Conservation (phyloP, 2,329 filamentous ascomycete genomes). For the Drechslerella coelobrocha region DNA sequence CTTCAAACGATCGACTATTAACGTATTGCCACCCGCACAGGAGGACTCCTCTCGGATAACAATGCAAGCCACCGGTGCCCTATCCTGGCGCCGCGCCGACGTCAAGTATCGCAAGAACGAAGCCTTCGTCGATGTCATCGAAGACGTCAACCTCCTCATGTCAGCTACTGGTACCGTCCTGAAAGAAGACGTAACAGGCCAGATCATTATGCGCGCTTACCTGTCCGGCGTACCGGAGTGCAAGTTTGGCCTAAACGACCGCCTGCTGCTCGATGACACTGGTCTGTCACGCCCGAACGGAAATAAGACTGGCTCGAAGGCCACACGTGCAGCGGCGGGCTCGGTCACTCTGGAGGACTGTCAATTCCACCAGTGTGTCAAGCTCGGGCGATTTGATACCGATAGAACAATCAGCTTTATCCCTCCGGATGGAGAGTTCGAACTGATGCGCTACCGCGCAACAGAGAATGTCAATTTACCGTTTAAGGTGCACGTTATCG, state of each 20-base stretch:
- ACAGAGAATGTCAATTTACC: slow-evolving; percentile 98
- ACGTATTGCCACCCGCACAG: slow-evolving; percentile 44
- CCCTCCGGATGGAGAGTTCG: slow-evolving; percentile 95
- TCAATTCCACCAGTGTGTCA: slow-evolving; percentile 98
- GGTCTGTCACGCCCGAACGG: slow-evolving; percentile 73
- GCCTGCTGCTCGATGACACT: slow-evolving; percentile 84
- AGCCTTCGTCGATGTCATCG: slow-evolving; percentile 98
- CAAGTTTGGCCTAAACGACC: slow-evolving; percentile 97
- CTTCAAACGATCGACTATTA: background rate
- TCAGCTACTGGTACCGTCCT: slow-evolving; percentile 92
- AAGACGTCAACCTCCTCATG: slow-evolving; percentile 98
- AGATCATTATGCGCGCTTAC: slow-evolving; percentile 98
- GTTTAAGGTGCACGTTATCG: slow-evolving; percentile 98
- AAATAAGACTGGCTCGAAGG: slow-evolving; percentile 78
- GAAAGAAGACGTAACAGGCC: slow-evolving; percentile 92
- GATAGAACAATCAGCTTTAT: slow-evolving; percentile 97
- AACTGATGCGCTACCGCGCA: slow-evolving; percentile 97
- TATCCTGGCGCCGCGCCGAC: slow-evolving; percentile 95
- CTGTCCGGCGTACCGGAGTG: slow-evolving; percentile 95
- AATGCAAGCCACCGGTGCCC: slow-evolving; percentile 96
- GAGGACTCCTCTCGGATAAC: slow-evolving; percentile 93
- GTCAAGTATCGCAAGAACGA: slow-evolving; percentile 99
- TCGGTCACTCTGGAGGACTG: slow-evolving; percentile 97
- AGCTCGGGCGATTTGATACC: slow-evolving; percentile 93
- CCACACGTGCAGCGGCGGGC: slow-evolving; percentile 91